Conservation (phyloP, 1,139 yeast species). For the Saccharomyces pastorianus region DNA sequence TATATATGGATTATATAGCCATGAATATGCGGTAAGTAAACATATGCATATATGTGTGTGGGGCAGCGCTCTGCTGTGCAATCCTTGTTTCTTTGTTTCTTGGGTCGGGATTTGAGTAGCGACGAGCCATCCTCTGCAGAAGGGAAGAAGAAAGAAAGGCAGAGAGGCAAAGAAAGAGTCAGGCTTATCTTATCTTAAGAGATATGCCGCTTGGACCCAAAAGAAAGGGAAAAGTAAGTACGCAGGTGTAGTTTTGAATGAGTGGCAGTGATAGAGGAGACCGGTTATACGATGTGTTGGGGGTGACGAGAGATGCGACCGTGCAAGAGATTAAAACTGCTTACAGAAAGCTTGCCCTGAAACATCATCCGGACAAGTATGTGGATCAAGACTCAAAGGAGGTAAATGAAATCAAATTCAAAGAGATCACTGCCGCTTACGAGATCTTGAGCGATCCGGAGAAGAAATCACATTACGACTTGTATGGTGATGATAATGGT, state of each 20-base stretch:
- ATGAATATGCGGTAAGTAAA: neutral
- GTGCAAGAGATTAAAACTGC: slow-evolving; percentile 65
- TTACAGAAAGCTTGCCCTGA: slow-evolving; percentile 63
- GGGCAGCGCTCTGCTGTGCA: neutral
- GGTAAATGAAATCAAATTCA: slow-evolving; percentile 63
- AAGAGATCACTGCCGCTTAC: slow-evolving; percentile 70
- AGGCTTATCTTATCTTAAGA: neutral
- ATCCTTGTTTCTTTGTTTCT: neutral
- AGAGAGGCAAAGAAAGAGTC: neutral
- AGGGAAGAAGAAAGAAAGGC: neutral
- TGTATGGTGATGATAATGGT: slow-evolving; percentile 39
- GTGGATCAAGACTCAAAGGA: slow-evolving; percentile 52
- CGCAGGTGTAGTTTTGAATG: neutral
- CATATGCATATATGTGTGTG: neutral
- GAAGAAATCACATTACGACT: slow-evolving; percentile 49
- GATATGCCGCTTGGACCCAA: neutral
- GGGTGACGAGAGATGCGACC: slow-evolving; percentile 55
- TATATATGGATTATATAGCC: neutral
- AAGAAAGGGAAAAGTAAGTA: neutral
- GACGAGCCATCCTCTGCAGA: neutral
- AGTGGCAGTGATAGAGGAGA: neutral
- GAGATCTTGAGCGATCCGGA: slow-evolving; percentile 62
- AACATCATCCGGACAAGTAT: slow-evolving; percentile 76
- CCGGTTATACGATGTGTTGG: slow-evolving; percentile 55
- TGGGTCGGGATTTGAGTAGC: slow-evolving; percentile 1